These are phyloP conservation scores for Acephala macrosclerotiorum DNA, from an alignment of 2,329 filamentous ascomycete species.

Conservation along the genomic window DNA sequence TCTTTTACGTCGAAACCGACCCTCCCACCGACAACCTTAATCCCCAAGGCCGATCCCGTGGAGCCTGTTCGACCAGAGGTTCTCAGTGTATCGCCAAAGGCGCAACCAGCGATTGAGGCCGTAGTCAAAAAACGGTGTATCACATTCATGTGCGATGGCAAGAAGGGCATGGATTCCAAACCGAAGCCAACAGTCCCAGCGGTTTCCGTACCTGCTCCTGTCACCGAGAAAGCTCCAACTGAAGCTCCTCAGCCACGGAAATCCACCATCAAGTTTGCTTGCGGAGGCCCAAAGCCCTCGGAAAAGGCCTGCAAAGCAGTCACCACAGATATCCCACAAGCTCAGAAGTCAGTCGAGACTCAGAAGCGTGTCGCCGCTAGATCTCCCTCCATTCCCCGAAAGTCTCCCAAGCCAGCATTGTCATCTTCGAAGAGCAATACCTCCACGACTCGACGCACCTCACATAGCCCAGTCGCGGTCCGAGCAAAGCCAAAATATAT, in stretches of 20 bases:
- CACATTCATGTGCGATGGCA: slow-evolving; percentile 81
- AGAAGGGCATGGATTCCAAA: slow-evolving; percentile 56
- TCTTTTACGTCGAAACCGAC: slow-evolving; percentile 35
- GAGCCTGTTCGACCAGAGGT: slow-evolving; percentile 27
- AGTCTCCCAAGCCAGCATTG: slow-evolving; percentile 36
- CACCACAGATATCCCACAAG: slow-evolving; percentile 14
- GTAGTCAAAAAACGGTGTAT: slow-evolving; percentile 86
- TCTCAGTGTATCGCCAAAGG: slow-evolving; percentile 45
- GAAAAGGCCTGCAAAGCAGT: slow-evolving; percentile 42
- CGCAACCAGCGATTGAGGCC: slow-evolving; percentile 65
- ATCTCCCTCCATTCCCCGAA: slow-evolving; percentile 41
- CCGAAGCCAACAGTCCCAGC: slow-evolving; percentile 45
- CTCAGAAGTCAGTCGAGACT: slow-evolving; percentile 30
- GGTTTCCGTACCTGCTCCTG: slow-evolving; percentile 45
- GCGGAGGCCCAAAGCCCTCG: slow-evolving; percentile 60
- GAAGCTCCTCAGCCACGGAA: slow-evolving; percentile 56
- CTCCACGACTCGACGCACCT: slow-evolving; percentile 44
- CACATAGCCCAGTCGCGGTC: slow-evolving; percentile 48
- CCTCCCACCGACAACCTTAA: slow-evolving; percentile 22
- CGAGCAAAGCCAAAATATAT: slow-evolving; percentile 46
- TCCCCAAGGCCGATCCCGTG: slow-evolving; percentile 20
- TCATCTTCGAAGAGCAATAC: slow-evolving; percentile 24
- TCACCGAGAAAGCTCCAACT: slow-evolving; percentile 43
- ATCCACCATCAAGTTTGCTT: slow-evolving; percentile 78
- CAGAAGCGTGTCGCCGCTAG: slow-evolving; percentile 29